Percentiles rank a stretch among this genome's conserved stretches.
phyloP scores from a whole-genome alignment of 805 yeast species.

The Scheffersomyces coipomensis region DNA sequence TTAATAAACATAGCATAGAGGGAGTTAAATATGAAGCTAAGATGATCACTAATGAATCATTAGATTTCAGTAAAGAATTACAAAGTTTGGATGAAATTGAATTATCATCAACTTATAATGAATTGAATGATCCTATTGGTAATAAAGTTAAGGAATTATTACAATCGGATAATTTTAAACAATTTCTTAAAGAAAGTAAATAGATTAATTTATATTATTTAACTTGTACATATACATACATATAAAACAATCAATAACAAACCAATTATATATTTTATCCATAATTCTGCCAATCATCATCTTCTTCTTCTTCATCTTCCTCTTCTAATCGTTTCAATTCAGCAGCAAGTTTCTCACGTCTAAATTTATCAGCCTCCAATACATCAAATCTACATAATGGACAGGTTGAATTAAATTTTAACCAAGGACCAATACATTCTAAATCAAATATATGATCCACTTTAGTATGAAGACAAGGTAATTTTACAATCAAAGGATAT shows the following conservation, averaged over 20 bases:
- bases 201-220: neutral
- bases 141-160: slow-evolving; percentile 69
- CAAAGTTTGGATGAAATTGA: slow-evolving; percentile 26
- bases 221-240: slow-evolving; percentile 2
- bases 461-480: slow-evolving; percentile 54
- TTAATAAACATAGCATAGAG: slow-evolving; percentile 71
- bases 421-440: slow-evolving; percentile 91
- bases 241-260: neutral
- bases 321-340: slow-evolving; percentile 38
- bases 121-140: slow-evolving; percentile 49
- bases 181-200: slow-evolving; percentile 35
- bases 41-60: slow-evolving; percentile 39
- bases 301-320: slow-evolving; percentile 51
- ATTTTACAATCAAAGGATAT: slow-evolving; percentile 74
- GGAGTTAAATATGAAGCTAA: slow-evolving; percentile 85
- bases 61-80: slow-evolving; percentile 25
- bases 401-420: slow-evolving; percentile 69
- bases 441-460: slow-evolving; percentile 73
- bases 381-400: slow-evolving; percentile 85
- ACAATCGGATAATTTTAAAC: slow-evolving; percentile 67
- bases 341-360: slow-evolving; percentile 29
- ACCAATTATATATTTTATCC: slow-evolving; percentile 40
- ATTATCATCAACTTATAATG: slow-evolving; percentile 33
- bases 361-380: slow-evolving; percentile 30
- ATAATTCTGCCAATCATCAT: slow-evolving; percentile 79